Base-by-base conservation (phyloP, 2,329 filamentous ascomycete genomes). In the Epichloe aotearoae region DNA sequence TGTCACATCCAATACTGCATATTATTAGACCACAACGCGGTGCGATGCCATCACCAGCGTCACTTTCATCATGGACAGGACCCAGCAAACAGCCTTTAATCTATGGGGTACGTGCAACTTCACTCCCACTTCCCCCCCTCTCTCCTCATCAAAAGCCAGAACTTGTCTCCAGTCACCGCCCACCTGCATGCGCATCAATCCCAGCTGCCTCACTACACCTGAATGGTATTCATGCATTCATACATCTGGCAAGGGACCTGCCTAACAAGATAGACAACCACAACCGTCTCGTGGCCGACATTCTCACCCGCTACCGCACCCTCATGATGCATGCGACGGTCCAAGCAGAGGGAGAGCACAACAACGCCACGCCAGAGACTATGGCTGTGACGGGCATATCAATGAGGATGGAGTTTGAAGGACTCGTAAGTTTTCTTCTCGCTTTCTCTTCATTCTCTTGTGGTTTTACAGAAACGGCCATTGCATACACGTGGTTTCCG, bases 351-450 rank as follows among this genome's bases (percentile, higher is more conserved):
- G 66, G 61, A 46, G 69, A 70, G 51, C 61, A 62, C 37, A 63
- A 63, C 54, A 68, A 64, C 50, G 64, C 65, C 52, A 69, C 67
- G 50, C 68, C 69, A 0, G 65, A 71, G 49, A 63, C 66, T 53
- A 67, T 71, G 52, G 67, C 69, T 47, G 69, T 72, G 33, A 63
- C 66, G 4, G 66, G 69, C 42, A 66, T 73, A 33, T 68, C 69
- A 38, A 70, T 72, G 62, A 69, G 70, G 59, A 67, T 69, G 57
- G 69, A 72, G 49, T 73, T 73, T 47, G 69, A 73, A 50, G 67
- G 67, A 3, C 57, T 73, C 15, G 69, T 71, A 52, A 30, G 61
- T 51, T 38, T 1, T 20, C 19, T 11, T 17, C 34, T 34, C 14
- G 38, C 12, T 7, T 17, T 3, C 30, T 17, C 14, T 41, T 30